Evolutionary conservation across 2,329 filamentous ascomycete genomes (phyloP), one percentile per base, ranked within the genome.

Genomic region (Apiospora arundinis): DNA sequence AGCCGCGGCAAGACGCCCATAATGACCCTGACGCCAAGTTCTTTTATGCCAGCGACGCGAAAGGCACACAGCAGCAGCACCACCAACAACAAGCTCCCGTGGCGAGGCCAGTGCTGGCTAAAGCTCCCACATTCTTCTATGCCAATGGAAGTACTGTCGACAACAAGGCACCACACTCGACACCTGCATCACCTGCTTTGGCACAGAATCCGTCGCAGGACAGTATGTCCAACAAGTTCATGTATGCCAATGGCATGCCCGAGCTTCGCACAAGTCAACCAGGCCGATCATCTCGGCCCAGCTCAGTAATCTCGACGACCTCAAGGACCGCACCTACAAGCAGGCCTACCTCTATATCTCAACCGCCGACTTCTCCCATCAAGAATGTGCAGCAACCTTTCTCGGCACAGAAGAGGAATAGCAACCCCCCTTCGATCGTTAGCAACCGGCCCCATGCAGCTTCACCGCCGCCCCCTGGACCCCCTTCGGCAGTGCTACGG

Each of bases 11-110:
- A 77, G 76, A 80, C 32, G 67, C 63, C 14, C 70, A 76, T 45
- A 69, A 71, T 69, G 44, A 72, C 72, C 76, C 78, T 25, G 87
- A 89, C 69, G 83, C 92, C 69, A 95, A 94, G 83, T 98, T 98
- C 87, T 98, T 99, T 81, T 95, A 97, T 80, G 96, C 95, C 40
- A 94, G 91, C 80, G 94, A 97, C 76, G 92, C 88, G 49, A 91
- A 89, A 76, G 82, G 85, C 28, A 74, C 77, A 69, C 78, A 80
- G 71, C 80, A 77, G 69, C 78, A 80, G 71, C 80, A 77, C 69
- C 76, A 78, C 68, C 77, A 83, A 40, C 82, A 82, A 44, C 83
- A 82, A 14, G 67, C 70, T 28, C 72, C 69, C 25, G 69, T 74
- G 70, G 74, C 70, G 18, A 80, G 79, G 45, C 78, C 77, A 37